Evolutionary conservation across 345 rosid species (phyloP), one percentile per base, ranked within the genome.

Genomic region (Psidium guajava): DNA sequence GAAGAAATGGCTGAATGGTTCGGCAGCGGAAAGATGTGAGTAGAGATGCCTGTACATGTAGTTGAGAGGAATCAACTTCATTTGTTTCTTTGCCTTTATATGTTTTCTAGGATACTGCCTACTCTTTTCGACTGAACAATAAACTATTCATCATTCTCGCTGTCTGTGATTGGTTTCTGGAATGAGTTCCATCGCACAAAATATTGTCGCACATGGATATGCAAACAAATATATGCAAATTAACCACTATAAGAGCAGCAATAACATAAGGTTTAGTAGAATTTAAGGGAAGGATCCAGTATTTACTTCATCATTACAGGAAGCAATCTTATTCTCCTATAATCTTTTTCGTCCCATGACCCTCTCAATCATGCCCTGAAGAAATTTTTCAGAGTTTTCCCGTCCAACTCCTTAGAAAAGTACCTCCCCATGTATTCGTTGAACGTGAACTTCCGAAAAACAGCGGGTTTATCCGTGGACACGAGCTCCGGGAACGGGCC

Each of bases 1-100:
- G 97, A 92, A 86, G 96, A 93, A 86, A 91, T 94, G 91, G 90
- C 91, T 28, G 94, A 91, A 44, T 96, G 98, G 98, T 95, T 95
- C 89, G 90, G 87, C 15, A 20, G 7, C 16, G 75, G 36, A 36
- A 36, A 36, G 36, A 36, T 36, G 36, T 36, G 36, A 36, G 36
- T 36, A 36, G 36, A 36, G 51, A 28, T 61, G 74, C 20, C 74
- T 61, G 74, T 15, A 28, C 74, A 28, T 6, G 42, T 27, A 6
- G 6, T 28, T 28, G 10, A 20, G 40, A 61, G 27, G 2, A 61
- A 61, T 61, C 5, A 27, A 27, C 28, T 61, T 27, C 74, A 28
- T 27, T 14, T 0, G 40, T 27, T 59, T 59, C 36, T 59, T 59
- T 59, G 73, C 73, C 40, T 59, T 16, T 14, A 6, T 27, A 61